A percentile compares a stretch with the other conserved stretches of the same genome.
These are phyloP conservation scores for Sisymbrium irio DNA, from an alignment of 345 rosid genomes.

Conservation along the genomic window DNA sequence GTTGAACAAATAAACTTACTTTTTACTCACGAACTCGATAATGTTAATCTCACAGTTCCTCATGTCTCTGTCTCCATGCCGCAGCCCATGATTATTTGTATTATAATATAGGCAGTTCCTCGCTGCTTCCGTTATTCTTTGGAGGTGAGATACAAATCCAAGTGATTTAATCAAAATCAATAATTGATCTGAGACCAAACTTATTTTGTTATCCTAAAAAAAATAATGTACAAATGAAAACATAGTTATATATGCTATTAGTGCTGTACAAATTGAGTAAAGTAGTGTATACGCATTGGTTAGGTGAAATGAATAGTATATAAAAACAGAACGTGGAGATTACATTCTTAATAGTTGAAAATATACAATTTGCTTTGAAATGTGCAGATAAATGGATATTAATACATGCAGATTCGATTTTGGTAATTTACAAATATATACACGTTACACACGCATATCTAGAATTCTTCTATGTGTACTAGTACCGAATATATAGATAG, in stretches of 20 bases:
- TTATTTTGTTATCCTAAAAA: not conserved
- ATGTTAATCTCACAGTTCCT: not conserved
- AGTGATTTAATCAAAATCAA: not conserved
- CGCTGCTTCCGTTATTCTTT: not conserved
- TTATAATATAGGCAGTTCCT: constrained; percentile 5
- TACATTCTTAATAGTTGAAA: constrained; percentile 5
- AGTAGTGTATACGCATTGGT: constrained; percentile 13
- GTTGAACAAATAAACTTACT: not conserved
- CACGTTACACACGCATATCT: constrained; percentile 5
- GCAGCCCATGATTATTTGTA: constrained; percentile 20
- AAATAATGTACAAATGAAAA: not conserved
- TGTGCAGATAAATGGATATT: not conserved
- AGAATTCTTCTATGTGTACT: constrained; percentile 12
- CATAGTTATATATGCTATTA: not conserved
- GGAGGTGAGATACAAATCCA: not conserved
- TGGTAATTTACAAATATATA: not conserved
- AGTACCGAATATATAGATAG: not conserved
- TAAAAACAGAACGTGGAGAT: constrained; percentile 26
- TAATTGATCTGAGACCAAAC: not conserved
- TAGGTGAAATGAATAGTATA: constrained; percentile 30
- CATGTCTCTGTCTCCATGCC: not conserved
- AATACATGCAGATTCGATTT: not conserved
- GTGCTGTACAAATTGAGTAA: not conserved
- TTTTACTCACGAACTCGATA: not conserved
- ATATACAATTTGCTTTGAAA: not conserved